These are phyloP conservation scores for Balamuthia mandrillaris DNA, from an alignment of 208 protist species.

Conservation along the genomic window DNA sequence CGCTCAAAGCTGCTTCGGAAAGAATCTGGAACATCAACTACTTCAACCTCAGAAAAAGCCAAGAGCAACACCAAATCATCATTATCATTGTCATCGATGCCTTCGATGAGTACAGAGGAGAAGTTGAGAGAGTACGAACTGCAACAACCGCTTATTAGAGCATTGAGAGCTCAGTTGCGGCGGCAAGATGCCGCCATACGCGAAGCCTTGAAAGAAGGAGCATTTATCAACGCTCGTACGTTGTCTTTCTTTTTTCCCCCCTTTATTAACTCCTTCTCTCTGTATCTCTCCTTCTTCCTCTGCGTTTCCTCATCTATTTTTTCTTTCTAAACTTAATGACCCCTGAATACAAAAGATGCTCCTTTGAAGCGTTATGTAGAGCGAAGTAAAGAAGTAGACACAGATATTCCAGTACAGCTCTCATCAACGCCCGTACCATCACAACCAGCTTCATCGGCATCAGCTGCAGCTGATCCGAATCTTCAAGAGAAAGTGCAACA, in stretches of 20 bases:
- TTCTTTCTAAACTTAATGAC: no score
- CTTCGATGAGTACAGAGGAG: background rate
- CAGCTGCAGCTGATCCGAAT: background rate
- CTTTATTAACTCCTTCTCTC: background rate
- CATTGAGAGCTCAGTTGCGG: background rate
- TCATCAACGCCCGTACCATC: background rate
- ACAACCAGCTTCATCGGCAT: background rate
- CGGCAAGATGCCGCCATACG: slow-evolving; percentile 28
- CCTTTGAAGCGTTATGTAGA: slow-evolving; percentile 28
- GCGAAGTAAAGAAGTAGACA: background rate
- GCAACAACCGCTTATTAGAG: slow-evolving; percentile 35
- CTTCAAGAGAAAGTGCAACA: background rate
- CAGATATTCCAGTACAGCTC: slow-evolving; percentile 10
- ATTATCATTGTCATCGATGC: no score
- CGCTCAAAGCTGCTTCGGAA: no score
- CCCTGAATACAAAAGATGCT: no score
- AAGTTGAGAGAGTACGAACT: slow-evolving; percentile 28
- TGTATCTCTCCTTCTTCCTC: background rate
- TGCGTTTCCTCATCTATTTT: background rate
- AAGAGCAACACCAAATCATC: no score
- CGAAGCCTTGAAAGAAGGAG: background rate
- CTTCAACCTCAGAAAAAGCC: no score
- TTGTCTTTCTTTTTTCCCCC: background rate
- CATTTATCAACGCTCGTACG: slow-evolving; percentile 17
- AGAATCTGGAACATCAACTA: no score